Evolutionary conservation across 2,329 filamentous ascomycete species (phyloP).

Genomic region (Fusarium irregulare): DNA sequence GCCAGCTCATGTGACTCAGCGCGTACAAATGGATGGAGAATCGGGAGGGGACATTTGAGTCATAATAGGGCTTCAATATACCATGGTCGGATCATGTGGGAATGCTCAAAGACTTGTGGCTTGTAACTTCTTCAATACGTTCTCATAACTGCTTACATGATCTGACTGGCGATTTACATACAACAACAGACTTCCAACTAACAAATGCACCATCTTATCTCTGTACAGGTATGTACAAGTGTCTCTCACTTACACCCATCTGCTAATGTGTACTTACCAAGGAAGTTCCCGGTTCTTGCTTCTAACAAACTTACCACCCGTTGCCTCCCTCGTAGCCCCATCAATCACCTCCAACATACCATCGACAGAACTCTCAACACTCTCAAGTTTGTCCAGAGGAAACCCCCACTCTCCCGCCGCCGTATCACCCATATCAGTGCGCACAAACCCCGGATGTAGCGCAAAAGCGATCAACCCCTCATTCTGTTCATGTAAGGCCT

Average conservation of each 20-base stretch:
- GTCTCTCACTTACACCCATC: background rate
- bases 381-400: conserved; percentile 40
- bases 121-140: background rate
- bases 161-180: background rate
- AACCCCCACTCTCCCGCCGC: conserved; percentile 50
- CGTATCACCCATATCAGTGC: conserved; percentile 47
- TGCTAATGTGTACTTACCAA: conserved; percentile 29
- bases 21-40: accelerated
- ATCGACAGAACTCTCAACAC: conserved; percentile 49
- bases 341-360: conserved; percentile 53
- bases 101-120: background rate
- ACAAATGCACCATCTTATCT: background rate
- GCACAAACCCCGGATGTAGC: conserved; percentile 55
- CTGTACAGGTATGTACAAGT: background rate
- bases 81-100: too few relatives aligned
- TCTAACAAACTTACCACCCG: conserved; percentile 51
- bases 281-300: conserved; percentile 47
- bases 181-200: accelerated
- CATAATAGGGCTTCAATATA: background rate
- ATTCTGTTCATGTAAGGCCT: conserved; percentile 47
- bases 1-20: background rate
- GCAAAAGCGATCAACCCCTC: conserved; percentile 45
- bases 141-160: background rate
- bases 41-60: background rate
- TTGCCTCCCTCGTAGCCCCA: conserved; percentile 48